Conservation (phyloP, 441 rosid species). For the Adansonia gregorii region DNA sequence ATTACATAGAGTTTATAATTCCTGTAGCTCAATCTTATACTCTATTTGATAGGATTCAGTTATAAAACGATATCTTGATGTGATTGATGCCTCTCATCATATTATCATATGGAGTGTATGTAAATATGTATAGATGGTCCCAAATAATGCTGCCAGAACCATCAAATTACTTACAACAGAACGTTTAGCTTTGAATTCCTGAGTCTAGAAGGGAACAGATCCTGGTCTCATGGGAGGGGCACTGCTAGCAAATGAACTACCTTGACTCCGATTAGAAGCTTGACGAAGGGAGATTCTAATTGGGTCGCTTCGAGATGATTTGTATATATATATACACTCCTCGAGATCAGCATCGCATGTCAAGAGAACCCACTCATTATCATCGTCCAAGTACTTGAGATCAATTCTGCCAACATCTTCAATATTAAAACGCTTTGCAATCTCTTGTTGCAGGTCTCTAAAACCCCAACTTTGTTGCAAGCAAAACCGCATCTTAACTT, state of each 20-base stretch:
- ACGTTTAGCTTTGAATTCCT: background rate
- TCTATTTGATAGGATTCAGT: background rate
- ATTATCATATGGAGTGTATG: no score
- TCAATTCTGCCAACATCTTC: conserved; percentile 51
- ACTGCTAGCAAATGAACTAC: conserved; percentile 41
- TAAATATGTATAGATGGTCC: background rate
- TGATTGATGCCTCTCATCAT: background rate
- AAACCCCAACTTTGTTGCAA: conserved; percentile 60
- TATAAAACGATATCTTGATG: background rate
- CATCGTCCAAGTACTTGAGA: conserved; percentile 89
- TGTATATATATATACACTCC: conserved; percentile 81
- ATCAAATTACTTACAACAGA: background rate
- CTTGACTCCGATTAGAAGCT: conserved; percentile 37
- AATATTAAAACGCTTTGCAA: conserved; percentile 63
- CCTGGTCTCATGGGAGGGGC: conserved; percentile 27
- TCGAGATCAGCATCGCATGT: conserved; percentile 91
- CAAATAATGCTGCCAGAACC: conserved; percentile 1
- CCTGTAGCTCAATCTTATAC: background rate
- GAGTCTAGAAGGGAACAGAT: conserved; percentile 13
- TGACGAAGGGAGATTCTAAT: conserved; percentile 62
- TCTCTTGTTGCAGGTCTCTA: conserved; percentile 66
- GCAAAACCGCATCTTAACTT: conserved; percentile 64
- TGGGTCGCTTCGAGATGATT: conserved; percentile 49
- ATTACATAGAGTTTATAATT: background rate
- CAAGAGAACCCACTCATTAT: conserved; percentile 86